These are phyloP conservation scores for Cucumis hystrix DNA, from an alignment of 306 rosid genomes.

Conservation along the genomic window DNA sequence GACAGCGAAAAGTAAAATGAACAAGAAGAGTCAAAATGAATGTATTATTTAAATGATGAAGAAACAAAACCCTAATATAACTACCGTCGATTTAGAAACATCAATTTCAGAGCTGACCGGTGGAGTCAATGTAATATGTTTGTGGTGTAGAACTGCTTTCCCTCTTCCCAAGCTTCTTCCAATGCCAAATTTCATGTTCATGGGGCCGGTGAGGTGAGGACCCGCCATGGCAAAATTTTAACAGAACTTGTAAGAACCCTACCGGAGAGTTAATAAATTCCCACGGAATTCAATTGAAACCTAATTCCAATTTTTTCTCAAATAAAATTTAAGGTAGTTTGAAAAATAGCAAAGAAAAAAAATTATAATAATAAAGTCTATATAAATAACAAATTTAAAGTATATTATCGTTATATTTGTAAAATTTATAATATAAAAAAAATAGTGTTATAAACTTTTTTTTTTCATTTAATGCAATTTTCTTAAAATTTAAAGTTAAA, in stretches of 20 bases:
- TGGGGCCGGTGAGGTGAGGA: neutral
- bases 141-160: neutral
- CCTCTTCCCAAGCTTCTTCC: neutral
- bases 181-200: neutral
- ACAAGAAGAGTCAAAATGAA: too few relatives aligned
- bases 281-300: neutral
- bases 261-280: neutral
- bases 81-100: neutral
- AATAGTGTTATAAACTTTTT: too few relatives aligned
- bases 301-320: too few relatives aligned
- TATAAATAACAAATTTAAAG: too few relatives aligned
- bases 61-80: neutral
- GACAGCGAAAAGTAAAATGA: neutral
- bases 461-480: too few relatives aligned
- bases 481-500: too few relatives aligned
- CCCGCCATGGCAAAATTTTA: neutral
- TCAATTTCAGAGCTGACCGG: neutral
- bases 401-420: too few relatives aligned
- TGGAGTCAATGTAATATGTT: neutral
- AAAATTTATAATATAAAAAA: too few relatives aligned
- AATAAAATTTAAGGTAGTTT: too few relatives aligned
- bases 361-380: too few relatives aligned
- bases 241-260: neutral
- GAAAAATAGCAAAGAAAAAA: too few relatives aligned
- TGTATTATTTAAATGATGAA: neutral